A percentile compares a stretch with the other conserved stretches of the same genome.
These are phyloP conservation scores for Aspergillus campestris DNA, from an alignment of 495 filamentous ascomycete genomes.

Conservation along the genomic window DNA sequence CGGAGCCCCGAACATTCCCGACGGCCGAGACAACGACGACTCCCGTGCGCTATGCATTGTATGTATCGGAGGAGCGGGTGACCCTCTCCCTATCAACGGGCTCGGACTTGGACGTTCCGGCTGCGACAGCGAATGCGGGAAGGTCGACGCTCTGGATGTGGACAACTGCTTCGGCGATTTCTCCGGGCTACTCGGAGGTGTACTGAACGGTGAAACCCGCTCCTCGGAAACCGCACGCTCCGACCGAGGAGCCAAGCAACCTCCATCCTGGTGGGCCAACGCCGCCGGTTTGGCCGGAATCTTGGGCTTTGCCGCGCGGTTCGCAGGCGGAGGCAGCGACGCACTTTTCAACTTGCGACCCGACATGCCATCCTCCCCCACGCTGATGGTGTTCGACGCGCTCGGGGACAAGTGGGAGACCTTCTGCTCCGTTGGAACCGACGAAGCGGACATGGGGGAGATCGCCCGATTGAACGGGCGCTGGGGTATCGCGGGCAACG, in stretches of 20 bases:
- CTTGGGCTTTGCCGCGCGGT: constrained; percentile 76
- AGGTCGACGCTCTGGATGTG: constrained; percentile 4
- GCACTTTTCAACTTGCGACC: constrained; percentile 32
- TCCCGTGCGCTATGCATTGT: constrained; percentile 17
- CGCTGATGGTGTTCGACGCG: constrained; percentile 20
- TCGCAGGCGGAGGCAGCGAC: constrained; percentile 61
- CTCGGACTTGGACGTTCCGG: constrained; percentile 16
- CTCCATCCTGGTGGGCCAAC: constrained; percentile 23
- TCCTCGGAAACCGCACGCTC: constrained; percentile 35
- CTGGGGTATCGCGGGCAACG: constrained; percentile 25
- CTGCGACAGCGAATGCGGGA: constrained; percentile 9
- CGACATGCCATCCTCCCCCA: constrained; percentile 13
- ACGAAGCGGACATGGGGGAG: constrained; percentile 38
- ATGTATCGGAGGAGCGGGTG: constrained; percentile 10
- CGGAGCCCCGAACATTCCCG: too few relatives aligned
- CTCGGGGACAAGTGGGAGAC: constrained; percentile 39
- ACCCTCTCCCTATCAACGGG: constrained; percentile 23
- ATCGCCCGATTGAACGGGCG: constrained; percentile 36
- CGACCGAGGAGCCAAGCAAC: constrained; percentile 26
- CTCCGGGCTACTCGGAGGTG: constrained; percentile 72
- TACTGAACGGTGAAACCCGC: constrained; percentile 79
- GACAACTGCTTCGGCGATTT: constrained; percentile 28
- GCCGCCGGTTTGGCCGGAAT: constrained; percentile 44
- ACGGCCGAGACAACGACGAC: constrained; percentile 21
- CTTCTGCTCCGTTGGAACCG: constrained; percentile 46